These are phyloP conservation scores for Trametes cinnabarina DNA, from an alignment of 768 basidiomycete genomes.

Conservation along the genomic window DNA sequence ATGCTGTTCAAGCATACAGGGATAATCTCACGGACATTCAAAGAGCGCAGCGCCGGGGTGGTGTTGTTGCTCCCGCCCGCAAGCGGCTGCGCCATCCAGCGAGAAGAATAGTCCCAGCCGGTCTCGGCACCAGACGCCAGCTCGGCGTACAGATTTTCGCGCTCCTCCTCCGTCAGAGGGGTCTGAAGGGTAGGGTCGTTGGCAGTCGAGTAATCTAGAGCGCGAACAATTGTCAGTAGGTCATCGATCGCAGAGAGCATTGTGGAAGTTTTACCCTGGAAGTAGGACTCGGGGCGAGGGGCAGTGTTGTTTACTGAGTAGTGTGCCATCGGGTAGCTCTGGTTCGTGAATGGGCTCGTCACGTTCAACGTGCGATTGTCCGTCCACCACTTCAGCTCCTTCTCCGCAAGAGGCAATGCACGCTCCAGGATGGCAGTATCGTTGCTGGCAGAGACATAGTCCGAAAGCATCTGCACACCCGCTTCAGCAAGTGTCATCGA, in stretches of 20 bases:
- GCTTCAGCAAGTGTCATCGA: neutral
- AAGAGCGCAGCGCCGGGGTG: slow-evolving; percentile 58
- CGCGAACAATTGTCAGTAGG: neutral
- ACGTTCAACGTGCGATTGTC: slow-evolving; percentile 68
- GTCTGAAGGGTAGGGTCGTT: slow-evolving; percentile 57
- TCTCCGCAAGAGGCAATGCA: slow-evolving; percentile 83
- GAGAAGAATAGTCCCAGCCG: slow-evolving; percentile 49
- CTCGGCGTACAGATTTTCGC: slow-evolving; percentile 74
- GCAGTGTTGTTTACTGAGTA: slow-evolving; percentile 82
- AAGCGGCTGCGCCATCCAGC: slow-evolving; percentile 43
- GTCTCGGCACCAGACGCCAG: slow-evolving; percentile 87
- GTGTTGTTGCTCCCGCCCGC: slow-evolving; percentile 40
- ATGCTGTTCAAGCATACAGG: slow-evolving; percentile 84
- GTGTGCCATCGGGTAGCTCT: slow-evolving; percentile 62
- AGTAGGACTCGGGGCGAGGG: slow-evolving; percentile 85
- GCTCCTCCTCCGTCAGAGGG: slow-evolving; percentile 57
- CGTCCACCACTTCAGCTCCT: slow-evolving; percentile 82
- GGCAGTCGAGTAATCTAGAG: slow-evolving; percentile 73
- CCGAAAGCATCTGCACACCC: slow-evolving; percentile 70
- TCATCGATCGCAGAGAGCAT: slow-evolving; percentile 11
- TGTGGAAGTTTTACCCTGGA: slow-evolving; percentile 41
- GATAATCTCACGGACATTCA: slow-evolving; percentile 69
- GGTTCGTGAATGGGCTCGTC: slow-evolving; percentile 66
- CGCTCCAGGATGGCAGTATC: slow-evolving; percentile 74
- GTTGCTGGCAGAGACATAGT: slow-evolving; percentile 71